Conservation (phyloP, 1,284 basidiomycete species). For the Chondrostereum purpureum region DNA sequence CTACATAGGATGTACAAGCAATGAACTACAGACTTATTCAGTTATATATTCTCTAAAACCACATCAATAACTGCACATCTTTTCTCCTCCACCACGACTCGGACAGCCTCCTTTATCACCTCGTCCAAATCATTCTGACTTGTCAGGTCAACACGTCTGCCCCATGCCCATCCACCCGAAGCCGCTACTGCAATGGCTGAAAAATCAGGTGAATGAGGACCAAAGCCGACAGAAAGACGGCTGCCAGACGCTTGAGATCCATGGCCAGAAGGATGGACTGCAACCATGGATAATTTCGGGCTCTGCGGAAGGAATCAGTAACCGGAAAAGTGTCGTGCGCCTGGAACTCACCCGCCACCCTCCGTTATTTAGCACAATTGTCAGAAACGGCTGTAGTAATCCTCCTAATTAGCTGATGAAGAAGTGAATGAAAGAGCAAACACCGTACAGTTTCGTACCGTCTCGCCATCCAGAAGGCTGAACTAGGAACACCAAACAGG, state of each 20-base stretch:
- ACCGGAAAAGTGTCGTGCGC: not conserved
- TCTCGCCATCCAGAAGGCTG: conserved; percentile 65
- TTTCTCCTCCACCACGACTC: conserved; percentile 48
- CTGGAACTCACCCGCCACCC: conserved; percentile 54
- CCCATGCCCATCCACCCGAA: conserved; percentile 60
- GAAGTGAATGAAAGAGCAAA: no score
- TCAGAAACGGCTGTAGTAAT: conserved; percentile 54
- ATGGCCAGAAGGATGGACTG: conserved; percentile 53
- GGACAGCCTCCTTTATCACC: conserved; percentile 43
- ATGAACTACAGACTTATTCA: not conserved
- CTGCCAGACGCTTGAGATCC: conserved; percentile 41
- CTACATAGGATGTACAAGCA: no score
- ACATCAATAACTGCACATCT: conserved; percentile 58
- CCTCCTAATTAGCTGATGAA: no score
- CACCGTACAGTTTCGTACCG: conserved; percentile 59
- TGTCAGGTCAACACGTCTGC: conserved; percentile 33
- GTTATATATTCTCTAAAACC: conserved; percentile 6
- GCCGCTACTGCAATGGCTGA: conserved; percentile 57
- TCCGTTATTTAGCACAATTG: conserved; percentile 65
- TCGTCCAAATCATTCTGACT: conserved; percentile 27
- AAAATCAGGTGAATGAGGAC: conserved; percentile 58
- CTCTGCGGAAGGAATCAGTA: conserved; percentile 27
- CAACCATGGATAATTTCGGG: conserved; percentile 58
- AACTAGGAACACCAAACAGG: conserved; percentile 59
- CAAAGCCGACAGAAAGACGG: conserved; percentile 57